A percentile compares a stretch with the other conserved stretches of the same genome.
Evolutionary conservation across 805 yeast species (phyloP).

Genomic region (Teunomyces panamensis): DNA sequence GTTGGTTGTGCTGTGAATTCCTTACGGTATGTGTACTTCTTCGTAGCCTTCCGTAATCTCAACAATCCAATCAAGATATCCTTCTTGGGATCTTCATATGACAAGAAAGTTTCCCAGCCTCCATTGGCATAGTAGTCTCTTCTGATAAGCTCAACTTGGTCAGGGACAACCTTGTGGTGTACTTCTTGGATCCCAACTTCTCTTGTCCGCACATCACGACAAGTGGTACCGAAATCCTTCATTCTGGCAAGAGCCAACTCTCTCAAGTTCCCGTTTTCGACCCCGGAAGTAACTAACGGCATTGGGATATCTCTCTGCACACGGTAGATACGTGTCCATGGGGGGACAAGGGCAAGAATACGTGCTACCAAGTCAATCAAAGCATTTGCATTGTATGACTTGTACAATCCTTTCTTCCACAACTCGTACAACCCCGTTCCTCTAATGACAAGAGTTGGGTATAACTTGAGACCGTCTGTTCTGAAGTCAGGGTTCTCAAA

Average conservation of each 20-base stretch:
- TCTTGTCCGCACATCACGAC: slow-evolving; percentile 95
- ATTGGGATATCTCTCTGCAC: slow-evolving; percentile 98
- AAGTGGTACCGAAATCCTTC: slow-evolving; percentile 95
- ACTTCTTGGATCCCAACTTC: slow-evolving; percentile 99
- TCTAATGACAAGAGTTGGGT: slow-evolving; percentile 94
- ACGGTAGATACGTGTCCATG: slow-evolving; percentile 98
- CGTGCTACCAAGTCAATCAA: slow-evolving; percentile 93
- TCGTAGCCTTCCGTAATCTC: slow-evolving; percentile 83
- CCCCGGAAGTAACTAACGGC: slow-evolving; percentile 98
- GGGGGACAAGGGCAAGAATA: slow-evolving; percentile 93
- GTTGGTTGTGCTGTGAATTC: slow-evolving; percentile 83
- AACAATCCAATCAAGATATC: slow-evolving; percentile 91
- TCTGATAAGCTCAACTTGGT: slow-evolving; percentile 92
- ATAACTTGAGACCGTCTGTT: slow-evolving; percentile 93
- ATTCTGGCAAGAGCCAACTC: slow-evolving; percentile 95
- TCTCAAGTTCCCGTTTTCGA: slow-evolving; percentile 93
- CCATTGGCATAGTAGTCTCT: slow-evolving; percentile 97
- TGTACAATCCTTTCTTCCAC: slow-evolving; percentile 95
- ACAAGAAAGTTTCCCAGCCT: slow-evolving; percentile 96
- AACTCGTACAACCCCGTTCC: slow-evolving; percentile 97
- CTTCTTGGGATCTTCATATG: slow-evolving; percentile 95
- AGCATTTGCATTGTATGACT: slow-evolving; percentile 92
- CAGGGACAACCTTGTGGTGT: slow-evolving; percentile 94
- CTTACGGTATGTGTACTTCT: slow-evolving; percentile 85
- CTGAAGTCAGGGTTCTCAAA: slow-evolving; percentile 96